phyloP scores from a whole-genome alignment of 495 filamentous ascomycete genomes.

The Durotheca rogersii region DNA sequence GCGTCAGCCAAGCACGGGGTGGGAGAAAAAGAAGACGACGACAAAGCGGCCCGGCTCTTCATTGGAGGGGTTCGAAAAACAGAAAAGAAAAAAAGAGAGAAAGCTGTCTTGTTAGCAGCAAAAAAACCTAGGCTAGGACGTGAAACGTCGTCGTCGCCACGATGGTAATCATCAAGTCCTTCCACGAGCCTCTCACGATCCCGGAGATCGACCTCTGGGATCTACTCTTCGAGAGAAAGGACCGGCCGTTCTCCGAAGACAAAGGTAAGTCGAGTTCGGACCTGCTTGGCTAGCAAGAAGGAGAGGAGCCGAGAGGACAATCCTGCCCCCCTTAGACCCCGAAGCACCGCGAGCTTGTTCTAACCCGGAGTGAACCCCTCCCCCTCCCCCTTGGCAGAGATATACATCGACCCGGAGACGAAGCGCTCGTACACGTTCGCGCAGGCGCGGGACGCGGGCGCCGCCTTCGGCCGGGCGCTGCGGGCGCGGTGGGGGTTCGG shows the following conservation, averaged over 20 bases:
- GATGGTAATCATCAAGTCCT: slow-evolving; percentile 60
- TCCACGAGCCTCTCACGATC: slow-evolving; percentile 59
- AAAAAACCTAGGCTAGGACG: too few species aligned
- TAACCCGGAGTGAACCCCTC: slow-evolving; percentile 19
- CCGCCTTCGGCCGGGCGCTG: slow-evolving; percentile 79
- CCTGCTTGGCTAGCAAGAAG: not conserved
- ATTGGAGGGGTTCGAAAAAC: too few species aligned
- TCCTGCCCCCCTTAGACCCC: too few species aligned
- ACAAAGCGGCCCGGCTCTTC: too few species aligned
- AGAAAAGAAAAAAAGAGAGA: too few species aligned
- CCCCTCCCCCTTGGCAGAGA: too few species aligned
- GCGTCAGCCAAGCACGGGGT: too few species aligned
- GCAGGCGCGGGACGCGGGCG: slow-evolving; percentile 62
- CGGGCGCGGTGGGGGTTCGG: slow-evolving; percentile 70
- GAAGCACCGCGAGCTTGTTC: not conserved
- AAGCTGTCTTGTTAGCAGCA: too few species aligned
- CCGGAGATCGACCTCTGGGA: slow-evolving; percentile 71
- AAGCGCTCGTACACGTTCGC: slow-evolving; percentile 71
- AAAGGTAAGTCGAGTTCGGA: slow-evolving; percentile 49
- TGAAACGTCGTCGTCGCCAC: slow-evolving; percentile 8
- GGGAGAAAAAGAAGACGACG: too few species aligned
- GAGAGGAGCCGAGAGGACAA: too few species aligned
- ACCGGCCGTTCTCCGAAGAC: slow-evolving; percentile 64
- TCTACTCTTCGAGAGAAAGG: slow-evolving; percentile 76
- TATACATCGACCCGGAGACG: slow-evolving; percentile 77